A percentile compares a stretch with the other conserved stretches of the same genome.
Conservation (phyloP, 2,329 filamentous ascomycete genomes). For the Helotiales sp. region DNA sequence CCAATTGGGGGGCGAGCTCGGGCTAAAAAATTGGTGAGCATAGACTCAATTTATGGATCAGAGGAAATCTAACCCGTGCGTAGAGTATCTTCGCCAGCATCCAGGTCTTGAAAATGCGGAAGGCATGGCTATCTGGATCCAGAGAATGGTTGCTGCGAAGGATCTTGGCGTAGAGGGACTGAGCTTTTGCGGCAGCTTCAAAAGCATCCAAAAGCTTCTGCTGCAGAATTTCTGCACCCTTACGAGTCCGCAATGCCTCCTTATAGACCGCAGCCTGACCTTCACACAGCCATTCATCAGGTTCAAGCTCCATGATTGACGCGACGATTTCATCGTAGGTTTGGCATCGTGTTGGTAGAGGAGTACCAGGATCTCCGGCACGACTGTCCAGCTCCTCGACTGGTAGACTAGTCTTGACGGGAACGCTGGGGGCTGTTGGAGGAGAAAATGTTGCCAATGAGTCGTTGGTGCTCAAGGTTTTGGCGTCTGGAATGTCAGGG, state of each 20-base stretch:
- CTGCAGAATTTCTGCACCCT: background rate
- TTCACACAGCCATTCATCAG: background rate
- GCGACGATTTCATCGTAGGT: background rate
- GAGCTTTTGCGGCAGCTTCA: background rate
- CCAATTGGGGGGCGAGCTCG: background rate
- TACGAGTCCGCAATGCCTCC: background rate
- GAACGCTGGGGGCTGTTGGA: background rate
- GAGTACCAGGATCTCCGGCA: background rate
- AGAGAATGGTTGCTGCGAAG: background rate
- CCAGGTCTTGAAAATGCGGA: background rate
- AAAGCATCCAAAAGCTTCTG: background rate
- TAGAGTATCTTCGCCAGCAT: background rate
- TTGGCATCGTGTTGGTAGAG: background rate
- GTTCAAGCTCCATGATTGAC: background rate
- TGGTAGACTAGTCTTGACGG: background rate
- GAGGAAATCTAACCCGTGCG: background rate
- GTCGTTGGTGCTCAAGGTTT: no score
- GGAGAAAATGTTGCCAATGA: no score
- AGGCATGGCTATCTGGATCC: constrained; percentile 1
- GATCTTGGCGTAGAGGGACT: background rate
- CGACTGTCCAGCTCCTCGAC: background rate
- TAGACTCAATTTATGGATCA: background rate
- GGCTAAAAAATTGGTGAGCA: background rate
- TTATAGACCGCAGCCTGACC: background rate
- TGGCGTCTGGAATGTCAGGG: no score